Evolutionary conservation across 2,329 filamentous ascomycete genomes (phyloP), one percentile per base, ranked within the genome.

Genomic region (Myriangium duriaei): DNA sequence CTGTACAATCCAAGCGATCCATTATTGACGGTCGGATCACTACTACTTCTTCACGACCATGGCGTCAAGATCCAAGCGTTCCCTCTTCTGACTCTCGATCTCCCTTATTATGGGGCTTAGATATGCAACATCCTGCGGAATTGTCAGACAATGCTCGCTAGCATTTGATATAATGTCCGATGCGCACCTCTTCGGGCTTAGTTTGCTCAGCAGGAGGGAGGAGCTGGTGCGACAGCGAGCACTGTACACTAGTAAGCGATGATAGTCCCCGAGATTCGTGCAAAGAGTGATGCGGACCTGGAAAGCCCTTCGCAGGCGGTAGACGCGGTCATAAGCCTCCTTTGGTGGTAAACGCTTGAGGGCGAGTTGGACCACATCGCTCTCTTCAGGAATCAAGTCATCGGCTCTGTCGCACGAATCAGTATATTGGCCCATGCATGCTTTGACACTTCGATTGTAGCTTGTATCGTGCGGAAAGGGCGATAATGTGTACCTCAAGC

Each of bases 321-420:
- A 98, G 61, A 96, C 77, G 62, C 91, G 88, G 70, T 98, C 91
- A 69, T 96, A 96, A 55, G 79, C 74, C 61, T 91, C 84, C 71
- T 92, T 84, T 55, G 84, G 74, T 42, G 82, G 76, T 46, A 98
- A 81, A 61, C 91, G 85, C 74, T 83, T 82, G 57, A 98, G 74
- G 47, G 91, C 91, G 52, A 79, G 74, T 64, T 91, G 80, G 55
- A 94, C 85, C 42, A 71, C 67, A 54, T 91, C 82, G 70, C 74
- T 81, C 69, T 98, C 91, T 67, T 98, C 91, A 60, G 82, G 76
- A 60, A 95, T 82, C 60, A 98, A 68, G 62, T 98, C 91, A 65
- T 98, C 91, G 72, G 79, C 78, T 65, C 91, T 96, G 59, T 51
- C 36, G 26, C 21, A n/a, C 7, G 21, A 26, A 26, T 40, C 38